Base-by-base conservation (phyloP, 2,329 filamentous ascomycete species). In the Purpureocillium lavendulum region DNA sequence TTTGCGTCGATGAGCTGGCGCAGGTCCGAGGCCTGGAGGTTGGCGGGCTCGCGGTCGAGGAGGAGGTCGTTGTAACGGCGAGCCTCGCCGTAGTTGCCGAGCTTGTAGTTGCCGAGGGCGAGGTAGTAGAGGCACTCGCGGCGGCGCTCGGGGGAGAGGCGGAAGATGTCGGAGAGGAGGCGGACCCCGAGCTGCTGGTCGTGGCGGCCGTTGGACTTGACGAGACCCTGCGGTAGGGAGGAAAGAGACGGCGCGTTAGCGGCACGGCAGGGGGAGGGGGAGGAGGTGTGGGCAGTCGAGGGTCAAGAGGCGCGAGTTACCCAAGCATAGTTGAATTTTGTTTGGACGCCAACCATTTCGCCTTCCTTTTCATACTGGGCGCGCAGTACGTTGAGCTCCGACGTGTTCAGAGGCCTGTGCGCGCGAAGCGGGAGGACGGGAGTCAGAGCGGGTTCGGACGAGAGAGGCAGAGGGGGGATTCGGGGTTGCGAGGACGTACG, bases 241-340 rank as follows among this genome's bases (percentile, higher is more conserved):
- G 21, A 26, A 26, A 10, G 21, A 10, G 21, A 10, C 10, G 6
- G 21, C 21, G 21, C 21, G 21, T 26, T 26, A 26, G 21, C 21
- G 10, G 21, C 21, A 35, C 8, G 31, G 36, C 30, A 14, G 32
- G 36, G 28, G 29, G 36, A 30, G 34, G 40, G 17, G 36, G 18
- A 35, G 40, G 17, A 30, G 16, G 21, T 42, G 47, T 12, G 29
- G 33, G 33, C 31, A 33, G 9, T 12, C 21, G 21, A 10, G 21
- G 21, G 21, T 26, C 6, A 34, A 13, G 30, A 33, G 35, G 24
- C 30, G 11, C 29, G 29, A 51, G 71, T 41, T 77, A 94, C 88
- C 92, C 92, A 98, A 59, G 92, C 90, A 64, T 90, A 97, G 79
- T 98, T 98, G 77, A 98, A 98, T 62, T 97, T 97, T 45, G 92